Evolutionary conservation across 176 grass and related monocot genomes (phyloP), one percentile per base, ranked within the genome.

Genomic region (Hsuehochloa calcarea): DNA sequence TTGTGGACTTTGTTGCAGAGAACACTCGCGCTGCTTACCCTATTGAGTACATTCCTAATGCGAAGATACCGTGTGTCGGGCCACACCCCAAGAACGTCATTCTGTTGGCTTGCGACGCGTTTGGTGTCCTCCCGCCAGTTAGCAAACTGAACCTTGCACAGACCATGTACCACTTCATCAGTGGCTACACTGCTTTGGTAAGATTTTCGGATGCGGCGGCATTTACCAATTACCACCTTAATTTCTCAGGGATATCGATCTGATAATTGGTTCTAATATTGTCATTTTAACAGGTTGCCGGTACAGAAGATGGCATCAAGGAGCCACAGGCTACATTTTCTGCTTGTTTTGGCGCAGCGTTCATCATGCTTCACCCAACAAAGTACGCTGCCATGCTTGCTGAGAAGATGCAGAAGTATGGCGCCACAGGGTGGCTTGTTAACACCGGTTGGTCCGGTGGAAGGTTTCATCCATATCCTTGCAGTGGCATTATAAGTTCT

Each of bases 91-190:
- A 94, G 84, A 99, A 99, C 81, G 96, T 99, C 70, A 96, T 99
- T 65, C 93, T 99, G 75, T 20, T 99, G 82, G 96, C 96, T 5
- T 99, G 96, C 62, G 96, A 99, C 54, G 96, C 93, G 1, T 99
- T 96, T 49, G 96, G 96, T 7, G 96, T 99, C 35, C 96, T 99
- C 77, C 96, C 96, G 56, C 96, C 96, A 1, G 91, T 99, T 19
- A 96, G 96, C 96, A 99, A 99, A 79, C 88, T 99, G 15, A 96
- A 83, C 85, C 88, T 99, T 22, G 77, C 93, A 17, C 96, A 99
- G 86, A 99, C 96, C 71, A 99, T 99, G 96, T 99, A 99, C 84
- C 96, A 99, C 56, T 99, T 99, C 91, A 99, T 99, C 70, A 99
- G 96, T 62, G 96, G 96, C 73, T 99, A 99, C 90, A 99, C 96